phyloP scores from a whole-genome alignment of 768 basidiomycete species.

The Phallus indusiatus region DNA sequence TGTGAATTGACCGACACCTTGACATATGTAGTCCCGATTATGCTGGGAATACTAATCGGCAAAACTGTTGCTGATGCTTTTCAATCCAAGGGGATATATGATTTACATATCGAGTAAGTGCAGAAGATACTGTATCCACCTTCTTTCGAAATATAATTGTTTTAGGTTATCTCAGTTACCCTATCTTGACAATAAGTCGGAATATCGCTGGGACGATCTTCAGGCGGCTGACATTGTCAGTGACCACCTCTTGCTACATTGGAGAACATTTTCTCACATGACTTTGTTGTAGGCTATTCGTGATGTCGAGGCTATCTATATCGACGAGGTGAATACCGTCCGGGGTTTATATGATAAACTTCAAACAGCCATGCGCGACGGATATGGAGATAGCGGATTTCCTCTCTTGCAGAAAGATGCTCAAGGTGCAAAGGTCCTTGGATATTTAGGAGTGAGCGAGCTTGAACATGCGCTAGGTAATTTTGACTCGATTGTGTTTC shows the following conservation, averaged over 20 bases:
- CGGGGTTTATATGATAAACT: conserved; percentile 65
- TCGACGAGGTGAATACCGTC: conserved; percentile 71
- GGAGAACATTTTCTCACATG: neutral
- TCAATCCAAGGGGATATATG: conserved; percentile 93
- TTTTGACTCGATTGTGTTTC: conserved; percentile 19
- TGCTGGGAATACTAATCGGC: conserved; percentile 80
- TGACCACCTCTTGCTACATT: conserved; percentile 7
- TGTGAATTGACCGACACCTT: conserved; percentile 91
- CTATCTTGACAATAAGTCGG: conserved; percentile 84
- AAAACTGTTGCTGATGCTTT: conserved; percentile 85
- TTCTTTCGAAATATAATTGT: neutral
- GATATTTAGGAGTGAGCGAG: conserved; percentile 88
- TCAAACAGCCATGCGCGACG: conserved; percentile 42
- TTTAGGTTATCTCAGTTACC: conserved; percentile 72
- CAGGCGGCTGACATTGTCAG: conserved; percentile 74
- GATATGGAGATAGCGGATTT: conserved; percentile 75
- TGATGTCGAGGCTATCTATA: conserved; percentile 57
- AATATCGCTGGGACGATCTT: conserved; percentile 76
- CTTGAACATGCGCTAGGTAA: conserved; percentile 85
- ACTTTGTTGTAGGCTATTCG: conserved; percentile 46
- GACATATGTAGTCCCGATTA: conserved; percentile 85
- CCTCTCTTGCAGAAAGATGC: conserved; percentile 61
- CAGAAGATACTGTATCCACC: neutral
- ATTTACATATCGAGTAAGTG: conserved; percentile 79
- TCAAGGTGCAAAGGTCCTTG: conserved; percentile 59